Evolutionary conservation across 805 yeast genomes (phyloP).

Genomic region (Danielia oregonensis): DNA sequence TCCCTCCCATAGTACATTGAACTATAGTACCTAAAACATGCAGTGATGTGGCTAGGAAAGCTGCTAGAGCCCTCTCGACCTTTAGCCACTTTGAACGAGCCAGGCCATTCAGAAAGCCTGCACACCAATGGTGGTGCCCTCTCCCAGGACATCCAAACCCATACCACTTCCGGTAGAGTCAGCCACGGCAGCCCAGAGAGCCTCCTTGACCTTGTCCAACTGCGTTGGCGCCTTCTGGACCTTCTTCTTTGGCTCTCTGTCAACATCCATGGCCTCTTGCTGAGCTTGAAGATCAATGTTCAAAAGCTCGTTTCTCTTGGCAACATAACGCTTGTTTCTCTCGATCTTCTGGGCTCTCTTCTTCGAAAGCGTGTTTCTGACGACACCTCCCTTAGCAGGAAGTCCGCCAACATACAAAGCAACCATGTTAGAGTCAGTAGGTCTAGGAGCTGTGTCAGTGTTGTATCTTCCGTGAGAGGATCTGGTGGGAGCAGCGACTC

Average conservation of each 20-base stretch:
- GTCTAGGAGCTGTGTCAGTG: constrained; percentile 30
- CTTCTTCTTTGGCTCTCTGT: constrained; percentile 25
- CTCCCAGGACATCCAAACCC: constrained; percentile 45
- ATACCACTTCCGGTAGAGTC: constrained; percentile 48
- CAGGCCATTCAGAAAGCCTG: constrained; percentile 61
- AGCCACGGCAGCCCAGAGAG: constrained; percentile 70
- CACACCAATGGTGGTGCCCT: constrained; percentile 84
- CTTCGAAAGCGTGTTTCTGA: constrained; percentile 65
- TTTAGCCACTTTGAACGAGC: too few relatives aligned
- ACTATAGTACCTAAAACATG: too few relatives aligned
- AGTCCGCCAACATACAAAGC: constrained; percentile 41
- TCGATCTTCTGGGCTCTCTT: constrained; percentile 76
- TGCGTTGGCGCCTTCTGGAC: constrained; percentile 22
- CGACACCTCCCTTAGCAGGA: constrained; percentile 30
- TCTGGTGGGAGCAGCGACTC: constrained; percentile 40
- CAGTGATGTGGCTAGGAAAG: too few relatives aligned
- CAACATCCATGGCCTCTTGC: constrained; percentile 51
- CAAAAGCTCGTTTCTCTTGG: constrained; percentile 48
- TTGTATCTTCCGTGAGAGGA: constrained; percentile 37
- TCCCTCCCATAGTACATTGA: too few relatives aligned
- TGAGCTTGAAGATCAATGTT: constrained; percentile 47
- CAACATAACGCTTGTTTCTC: constrained; percentile 72
- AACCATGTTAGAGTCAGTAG: constrained; percentile 35
- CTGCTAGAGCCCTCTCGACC: too few relatives aligned
- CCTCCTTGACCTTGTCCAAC: constrained; percentile 53